A percentile compares a stretch with the other conserved stretches of the same genome.
Evolutionary conservation across 441 rosid species (phyloP).

Genomic region (Kokia cookei): DNA sequence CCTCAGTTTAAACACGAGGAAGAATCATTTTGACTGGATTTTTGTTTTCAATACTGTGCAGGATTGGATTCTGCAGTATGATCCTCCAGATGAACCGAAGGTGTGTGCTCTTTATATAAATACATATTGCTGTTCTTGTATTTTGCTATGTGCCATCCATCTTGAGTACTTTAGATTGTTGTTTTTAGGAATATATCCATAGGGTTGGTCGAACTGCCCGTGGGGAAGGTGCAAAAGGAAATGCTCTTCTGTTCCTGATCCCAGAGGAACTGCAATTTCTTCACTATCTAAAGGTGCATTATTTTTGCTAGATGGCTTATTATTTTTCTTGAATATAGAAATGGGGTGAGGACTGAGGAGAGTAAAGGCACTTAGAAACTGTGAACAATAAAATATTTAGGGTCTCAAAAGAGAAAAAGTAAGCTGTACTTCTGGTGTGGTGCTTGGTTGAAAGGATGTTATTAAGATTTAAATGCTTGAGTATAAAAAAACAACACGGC

Average conservation of each 20-base stretch:
- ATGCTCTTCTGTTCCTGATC: constrained; percentile 83
- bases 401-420: background rate
- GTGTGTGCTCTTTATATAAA: constrained; percentile 22
- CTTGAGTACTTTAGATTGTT: constrained; percentile 13
- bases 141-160: constrained; percentile 1
- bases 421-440: background rate
- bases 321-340: background rate
- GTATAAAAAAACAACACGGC: background rate
- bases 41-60: constrained; percentile 19
- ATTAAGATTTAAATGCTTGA: background rate
- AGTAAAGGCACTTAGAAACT: background rate
- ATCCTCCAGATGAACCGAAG: constrained; percentile 99
- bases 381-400: background rate
- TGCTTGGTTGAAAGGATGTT: background rate
- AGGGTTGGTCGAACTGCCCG: constrained; percentile 99
- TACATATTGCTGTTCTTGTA: background rate
- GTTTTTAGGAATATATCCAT: constrained; percentile 83
- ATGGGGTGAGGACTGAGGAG: background rate
- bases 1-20: background rate
- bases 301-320: background rate
- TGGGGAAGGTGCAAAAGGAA: constrained; percentile 98
- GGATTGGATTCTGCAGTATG: constrained; percentile 98
- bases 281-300: constrained; percentile 71
- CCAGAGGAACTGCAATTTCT: constrained; percentile 93
- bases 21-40: background rate